A percentile compares a stretch with the other conserved stretches of the same genome.
Evolutionary conservation across 1,284 basidiomycete species (phyloP).

Genomic region (Neotropicomus parvogracilis): DNA sequence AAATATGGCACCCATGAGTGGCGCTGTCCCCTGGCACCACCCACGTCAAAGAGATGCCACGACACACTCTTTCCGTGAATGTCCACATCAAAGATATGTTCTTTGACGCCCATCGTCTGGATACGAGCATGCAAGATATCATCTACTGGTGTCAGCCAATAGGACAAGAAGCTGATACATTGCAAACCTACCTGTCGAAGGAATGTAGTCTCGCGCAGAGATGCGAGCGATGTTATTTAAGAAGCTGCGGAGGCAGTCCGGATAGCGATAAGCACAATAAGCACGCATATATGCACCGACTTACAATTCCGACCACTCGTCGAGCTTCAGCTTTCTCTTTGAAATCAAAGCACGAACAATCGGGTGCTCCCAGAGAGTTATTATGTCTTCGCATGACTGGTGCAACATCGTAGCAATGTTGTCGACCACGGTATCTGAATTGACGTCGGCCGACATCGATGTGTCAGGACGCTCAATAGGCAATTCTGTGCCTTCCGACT

Average conservation of each 20-base stretch:
- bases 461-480: conserved; percentile 25
- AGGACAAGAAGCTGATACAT: neutral
- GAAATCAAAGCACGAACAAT: conserved; percentile 63
- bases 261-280: conserved; percentile 12
- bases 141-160: conserved; percentile 42
- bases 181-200: conserved; percentile 57
- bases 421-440: conserved; percentile 53
- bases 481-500: conserved; percentile 13
- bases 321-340: conserved; percentile 66
- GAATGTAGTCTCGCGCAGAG: conserved; percentile 61
- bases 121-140: conserved; percentile 81
- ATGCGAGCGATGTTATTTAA: conserved; percentile 67
- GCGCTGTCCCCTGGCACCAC: conserved; percentile 77
- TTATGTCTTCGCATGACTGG: conserved; percentile 58
- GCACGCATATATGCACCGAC: conserved; percentile 34
- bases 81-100: conserved; percentile 70
- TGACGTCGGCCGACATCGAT: conserved; percentile 21
- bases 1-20: conserved; percentile 82
- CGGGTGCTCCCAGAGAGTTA: conserved; percentile 65
- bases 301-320: conserved; percentile 82
- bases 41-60: conserved; percentile 81
- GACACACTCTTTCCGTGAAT: conserved; percentile 70
- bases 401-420: conserved; percentile 58
- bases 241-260: conserved; percentile 48
- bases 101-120: conserved; percentile 80